Percentiles rank a stretch among this genome's conserved stretches.
Evolutionary conservation across 164 flowering plant species (phyloP).

Genomic region (Saururus chinensis): DNA sequence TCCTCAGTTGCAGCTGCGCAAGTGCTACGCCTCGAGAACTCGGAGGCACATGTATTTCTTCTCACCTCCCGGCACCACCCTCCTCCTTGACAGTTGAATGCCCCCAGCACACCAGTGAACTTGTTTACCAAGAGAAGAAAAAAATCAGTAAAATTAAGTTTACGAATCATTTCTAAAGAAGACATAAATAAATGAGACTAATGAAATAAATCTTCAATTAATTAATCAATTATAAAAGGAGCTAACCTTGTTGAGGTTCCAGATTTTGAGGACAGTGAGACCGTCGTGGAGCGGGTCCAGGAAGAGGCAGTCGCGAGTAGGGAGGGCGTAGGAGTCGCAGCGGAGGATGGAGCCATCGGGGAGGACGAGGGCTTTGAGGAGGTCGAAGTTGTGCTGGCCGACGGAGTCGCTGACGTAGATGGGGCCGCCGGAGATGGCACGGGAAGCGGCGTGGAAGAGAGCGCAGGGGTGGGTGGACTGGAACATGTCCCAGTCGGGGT

Average conservation of each 20-base stretch:
- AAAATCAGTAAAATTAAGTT: no score
- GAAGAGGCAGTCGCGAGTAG: slow-evolving; percentile 69
- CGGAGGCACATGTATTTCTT: slow-evolving; percentile 40
- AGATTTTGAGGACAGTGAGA: slow-evolving; percentile 79
- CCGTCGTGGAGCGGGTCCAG: slow-evolving; percentile 76
- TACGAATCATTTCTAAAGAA: no score
- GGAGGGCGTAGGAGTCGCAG: slow-evolving; percentile 61
- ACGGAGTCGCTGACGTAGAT: slow-evolving; percentile 70
- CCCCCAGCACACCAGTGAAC: slow-evolving; percentile 41
- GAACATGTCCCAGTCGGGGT: slow-evolving; percentile 95
- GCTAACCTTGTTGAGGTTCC: slow-evolving; percentile 65
- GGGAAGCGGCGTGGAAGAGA: slow-evolving; percentile 76
- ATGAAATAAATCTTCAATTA: no score
- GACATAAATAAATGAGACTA: no score
- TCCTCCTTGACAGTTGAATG: slow-evolving; percentile 73
- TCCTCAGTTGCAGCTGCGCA: slow-evolving; percentile 30
- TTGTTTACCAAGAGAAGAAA: no score
- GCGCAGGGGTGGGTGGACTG: slow-evolving; percentile 86
- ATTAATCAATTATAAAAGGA: no score
- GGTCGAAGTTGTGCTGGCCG: slow-evolving; percentile 58
- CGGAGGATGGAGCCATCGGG: slow-evolving; percentile 74
- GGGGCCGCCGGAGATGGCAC: slow-evolving; percentile 88
- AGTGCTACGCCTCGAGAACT: slow-evolving; percentile 38
- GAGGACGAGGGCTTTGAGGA: slow-evolving; percentile 53
- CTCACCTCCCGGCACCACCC: slow-evolving; percentile 65